Evolutionary conservation across 2,329 filamentous ascomycete genomes (phyloP), one percentile per base, ranked within the genome.

Genomic region (Biscogniauxia mediterranea): DNA sequence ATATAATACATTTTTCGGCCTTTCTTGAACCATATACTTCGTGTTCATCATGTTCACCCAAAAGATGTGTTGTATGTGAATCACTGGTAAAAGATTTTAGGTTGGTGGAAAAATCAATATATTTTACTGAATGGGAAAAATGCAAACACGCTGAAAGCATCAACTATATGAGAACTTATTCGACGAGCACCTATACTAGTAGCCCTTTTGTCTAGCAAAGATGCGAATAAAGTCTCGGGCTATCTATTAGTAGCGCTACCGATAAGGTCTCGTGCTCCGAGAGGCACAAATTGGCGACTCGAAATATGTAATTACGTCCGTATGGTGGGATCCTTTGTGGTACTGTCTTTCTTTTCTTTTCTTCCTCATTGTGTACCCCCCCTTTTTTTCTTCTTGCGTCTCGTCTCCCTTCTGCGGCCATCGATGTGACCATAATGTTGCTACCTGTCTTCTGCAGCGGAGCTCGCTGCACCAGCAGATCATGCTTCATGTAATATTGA

Each of bases 401-500:
- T 46, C 11, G 11, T 32, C 38, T 46, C 11, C 38, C 38, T 46
- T 13, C 38, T 46, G 38, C 38, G 38, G 38, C 38, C 38, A 46
- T 46, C 15, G 38, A 32, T 13, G 11, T 46, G 38, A 46, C 38
- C 38, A 9, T 32, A 3, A 17, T 46, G 13, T 46, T 46, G 13
- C 6, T 46, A 46, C 17, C 38, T n/a, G 38, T 46, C 38, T 46
- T 46, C 17, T 17, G 38, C 38, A 46, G 38, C 38, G 2, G 6
- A n/a, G 4, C 38, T 46, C 21, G 42, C 55, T 54, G 55, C 60
- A 60, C 28, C 28, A n/a, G 38, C 38, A 46, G 38, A 46, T 46
- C 38, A 17, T 26, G 42, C 55, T 54, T 56, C 60, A 60, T 59
- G 57, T 55, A 61, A 59, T 65, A 60, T 53, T 50, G 61, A 58